Base-by-base conservation (phyloP, 805 yeast species). In the Teunomyces tritomae region DNA sequence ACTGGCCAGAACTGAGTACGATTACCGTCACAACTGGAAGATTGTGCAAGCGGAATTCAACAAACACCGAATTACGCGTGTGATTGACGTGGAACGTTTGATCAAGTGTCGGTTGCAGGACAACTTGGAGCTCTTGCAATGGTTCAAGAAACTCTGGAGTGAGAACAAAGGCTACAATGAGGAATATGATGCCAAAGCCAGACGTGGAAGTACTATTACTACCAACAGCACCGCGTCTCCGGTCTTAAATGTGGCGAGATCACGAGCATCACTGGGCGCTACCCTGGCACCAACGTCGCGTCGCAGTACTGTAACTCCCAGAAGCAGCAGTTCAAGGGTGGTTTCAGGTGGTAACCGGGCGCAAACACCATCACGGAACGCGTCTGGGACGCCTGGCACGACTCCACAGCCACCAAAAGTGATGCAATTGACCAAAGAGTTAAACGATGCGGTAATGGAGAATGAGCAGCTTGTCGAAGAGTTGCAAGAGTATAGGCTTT, bases 21-120 rank as follows among this genome's bases (percentile, higher is more conserved):
- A 92, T 51, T 82, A 78, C 54, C 69, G 87, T 46, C 78, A 79
- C 49, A 94, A 94, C 64, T 90, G 82, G 79, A 94, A 94, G 67
- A 76, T 94, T 1, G 71, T 94, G 32, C 99, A 94, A 68, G 74
- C 85, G 20, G 79, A 84, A n/a, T 89, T 94, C 60, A 76, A 79
- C 30, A 80, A 73, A 56, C 89, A 89, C 61, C 72, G 76, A 39
- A 82, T 94, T 51, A 81, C 84, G 47, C 83, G 89, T 57, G 76
- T 80, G 13, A 81, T 94, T 28, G 91, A 90, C 27, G 94, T 90
- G 27, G 96, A 89, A 49, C 77, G 78, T 52, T 75, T 94, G 50
- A 81, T 87, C 63, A 89, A 88, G 66, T 94, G 97, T 71, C 77
- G 87, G 59, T 80, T 94, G 56, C 99, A 94, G 65, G 98, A 92